Conservation (phyloP, 2,329 filamentous ascomycete genomes). For the Epichloe typhina region DNA sequence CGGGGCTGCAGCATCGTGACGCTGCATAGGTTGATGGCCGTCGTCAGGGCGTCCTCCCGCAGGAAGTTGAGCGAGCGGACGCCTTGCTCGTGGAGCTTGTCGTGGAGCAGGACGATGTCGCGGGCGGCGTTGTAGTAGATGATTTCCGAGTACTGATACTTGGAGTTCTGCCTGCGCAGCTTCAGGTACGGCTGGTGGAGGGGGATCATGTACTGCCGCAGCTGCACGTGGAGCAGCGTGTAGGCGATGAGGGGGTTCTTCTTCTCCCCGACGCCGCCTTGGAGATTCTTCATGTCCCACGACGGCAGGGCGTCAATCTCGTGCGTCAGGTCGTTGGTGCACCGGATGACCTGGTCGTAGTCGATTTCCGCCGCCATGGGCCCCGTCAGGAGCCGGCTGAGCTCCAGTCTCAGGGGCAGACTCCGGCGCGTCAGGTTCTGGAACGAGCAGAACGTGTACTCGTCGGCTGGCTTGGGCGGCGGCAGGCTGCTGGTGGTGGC, state of each 20-base stretch:
- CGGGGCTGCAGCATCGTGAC: constrained; percentile 47
- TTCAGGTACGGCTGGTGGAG: constrained; percentile 48
- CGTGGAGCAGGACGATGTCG: constrained; percentile 48
- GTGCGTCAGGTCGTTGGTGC: constrained; percentile 46
- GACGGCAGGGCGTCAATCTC: constrained; percentile 47
- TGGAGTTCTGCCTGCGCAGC: constrained; percentile 44
- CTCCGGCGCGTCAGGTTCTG: constrained; percentile 44
- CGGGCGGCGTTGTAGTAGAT: constrained; percentile 50
- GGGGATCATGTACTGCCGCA: constrained; percentile 48
- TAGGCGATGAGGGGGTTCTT: constrained; percentile 45
- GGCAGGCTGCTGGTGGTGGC: constrained; percentile 37
- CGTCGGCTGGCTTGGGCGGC: constrained; percentile 33
- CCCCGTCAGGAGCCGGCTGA: constrained; percentile 42
- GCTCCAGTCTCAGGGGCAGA: constrained; percentile 40
- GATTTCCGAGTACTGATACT: constrained; percentile 49
- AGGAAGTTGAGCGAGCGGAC: constrained; percentile 47
- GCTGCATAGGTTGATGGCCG: constrained; percentile 47
- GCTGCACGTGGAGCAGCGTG: constrained; percentile 46
- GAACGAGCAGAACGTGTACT: constrained; percentile 47
- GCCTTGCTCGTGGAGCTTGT: constrained; percentile 45
- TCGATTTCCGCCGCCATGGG: constrained; percentile 37
- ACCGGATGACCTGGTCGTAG: constrained; percentile 48
- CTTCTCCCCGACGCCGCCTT: constrained; percentile 22
- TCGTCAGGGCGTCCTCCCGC: constrained; percentile 45
- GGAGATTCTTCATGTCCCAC: constrained; percentile 32